These are phyloP conservation scores for Aureobasidium pullulans DNA, from an alignment of 2,329 filamentous ascomycete species.

Conservation along the genomic window DNA sequence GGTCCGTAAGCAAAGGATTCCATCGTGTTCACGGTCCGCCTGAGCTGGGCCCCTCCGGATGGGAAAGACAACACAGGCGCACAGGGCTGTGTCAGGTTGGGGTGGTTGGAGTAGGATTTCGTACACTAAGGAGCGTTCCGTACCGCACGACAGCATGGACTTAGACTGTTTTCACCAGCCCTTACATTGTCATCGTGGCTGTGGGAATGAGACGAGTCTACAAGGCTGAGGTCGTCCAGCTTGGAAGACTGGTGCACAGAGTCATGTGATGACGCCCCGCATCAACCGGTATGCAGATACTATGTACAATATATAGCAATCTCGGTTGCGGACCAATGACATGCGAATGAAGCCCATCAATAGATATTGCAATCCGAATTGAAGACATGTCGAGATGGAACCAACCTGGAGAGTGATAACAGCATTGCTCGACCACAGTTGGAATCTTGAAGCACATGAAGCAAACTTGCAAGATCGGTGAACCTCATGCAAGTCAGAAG, in stretches of 20 bases:
- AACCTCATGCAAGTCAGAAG: background rate
- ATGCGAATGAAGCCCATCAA: background rate
- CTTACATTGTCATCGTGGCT: constrained; percentile 6
- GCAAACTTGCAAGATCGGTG: background rate
- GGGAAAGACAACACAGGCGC: background rate
- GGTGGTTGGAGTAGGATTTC: constrained; percentile 1
- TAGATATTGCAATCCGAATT: background rate
- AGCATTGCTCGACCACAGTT: background rate
- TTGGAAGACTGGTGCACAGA: background rate
- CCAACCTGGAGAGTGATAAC: background rate
- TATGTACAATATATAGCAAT: background rate
- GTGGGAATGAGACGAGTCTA: background rate
- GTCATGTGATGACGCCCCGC: constrained; percentile 11
- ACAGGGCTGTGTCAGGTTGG: constrained; percentile 4
- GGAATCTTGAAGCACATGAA: background rate
- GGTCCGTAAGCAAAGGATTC: constrained; percentile 11
- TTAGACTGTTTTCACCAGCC: background rate
- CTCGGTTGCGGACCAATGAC: background rate
- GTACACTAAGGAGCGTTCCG: constrained; percentile 10
- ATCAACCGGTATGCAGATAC: constrained; percentile 10
- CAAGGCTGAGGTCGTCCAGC: constrained; percentile 7
- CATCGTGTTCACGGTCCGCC: background rate
- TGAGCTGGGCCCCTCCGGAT: background rate
- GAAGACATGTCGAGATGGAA: background rate
- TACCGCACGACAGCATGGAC: constrained; percentile 6